Evolutionary conservation across 2,329 filamentous ascomycete genomes (phyloP).

Genomic region (Colletotrichum gigasporum): DNA sequence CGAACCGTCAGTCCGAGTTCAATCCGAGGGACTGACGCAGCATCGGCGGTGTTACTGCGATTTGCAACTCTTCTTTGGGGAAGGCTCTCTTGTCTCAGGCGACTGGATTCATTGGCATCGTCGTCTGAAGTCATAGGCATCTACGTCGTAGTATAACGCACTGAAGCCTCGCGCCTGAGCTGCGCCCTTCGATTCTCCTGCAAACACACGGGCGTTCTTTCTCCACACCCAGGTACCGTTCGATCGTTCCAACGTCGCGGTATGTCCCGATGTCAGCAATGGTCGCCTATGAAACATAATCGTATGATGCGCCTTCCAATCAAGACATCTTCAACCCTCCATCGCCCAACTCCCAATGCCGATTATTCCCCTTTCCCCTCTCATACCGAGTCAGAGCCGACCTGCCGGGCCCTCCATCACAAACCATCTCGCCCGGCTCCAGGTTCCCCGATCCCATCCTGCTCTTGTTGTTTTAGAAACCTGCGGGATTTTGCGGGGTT

Average conservation of each 20-base stretch:
- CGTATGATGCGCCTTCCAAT: not conserved
- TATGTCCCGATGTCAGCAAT: constrained; percentile 7
- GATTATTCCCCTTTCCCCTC: not conserved
- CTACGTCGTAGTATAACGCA: not conserved
- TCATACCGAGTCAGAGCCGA: not conserved
- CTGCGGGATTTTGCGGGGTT: constrained; percentile 27
- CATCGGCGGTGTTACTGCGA: not conserved
- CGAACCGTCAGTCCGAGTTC: not conserved
- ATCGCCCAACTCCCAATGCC: not conserved
- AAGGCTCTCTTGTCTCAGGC: not conserved
- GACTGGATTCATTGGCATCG: not conserved
- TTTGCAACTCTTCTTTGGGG: not conserved
- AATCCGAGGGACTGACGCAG: too few relatives aligned
- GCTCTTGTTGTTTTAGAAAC: constrained; percentile 5
- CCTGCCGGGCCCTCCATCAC: not conserved
- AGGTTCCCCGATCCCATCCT: constrained; percentile 4
- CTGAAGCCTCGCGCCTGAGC: not conserved
- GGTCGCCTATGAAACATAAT: not conserved
- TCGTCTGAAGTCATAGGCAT: constrained; percentile 7
- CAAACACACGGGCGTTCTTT: constrained; percentile 3
- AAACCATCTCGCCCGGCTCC: not conserved
- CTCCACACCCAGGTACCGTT: not conserved
- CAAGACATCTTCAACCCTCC: not conserved
- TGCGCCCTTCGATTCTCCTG: not conserved
- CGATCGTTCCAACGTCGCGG: not conserved